phyloP scores from a whole-genome alignment of 2,329 filamentous ascomycete species.

The Mollisia scopiformis region DNA sequence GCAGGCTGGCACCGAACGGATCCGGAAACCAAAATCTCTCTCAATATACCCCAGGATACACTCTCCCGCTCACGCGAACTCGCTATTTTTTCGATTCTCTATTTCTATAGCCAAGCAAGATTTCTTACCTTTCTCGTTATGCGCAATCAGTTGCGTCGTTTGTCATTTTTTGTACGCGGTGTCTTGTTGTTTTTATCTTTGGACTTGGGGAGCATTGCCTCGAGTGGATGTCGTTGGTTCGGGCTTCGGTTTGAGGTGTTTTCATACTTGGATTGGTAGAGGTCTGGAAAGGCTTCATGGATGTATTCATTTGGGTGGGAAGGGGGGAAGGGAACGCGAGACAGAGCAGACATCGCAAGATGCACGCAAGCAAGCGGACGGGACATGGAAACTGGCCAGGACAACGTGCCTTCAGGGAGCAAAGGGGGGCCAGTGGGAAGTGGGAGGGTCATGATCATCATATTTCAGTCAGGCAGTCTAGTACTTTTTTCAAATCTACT shows the following conservation, averaged over 20 bases:
- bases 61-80: constrained; percentile 36
- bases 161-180: too few species aligned
- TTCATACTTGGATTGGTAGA: constrained; percentile 3
- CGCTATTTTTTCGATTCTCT: constrained; percentile 14
- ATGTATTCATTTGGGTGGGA: constrained; percentile 1
- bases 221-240: constrained; percentile 4
- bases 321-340: too few species aligned
- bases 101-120: constrained; percentile 9
- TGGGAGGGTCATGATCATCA: constrained; percentile 17
- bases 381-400: constrained; percentile 5
- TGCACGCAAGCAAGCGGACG: background rate
- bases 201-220: constrained; percentile 3
- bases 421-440: constrained; percentile 8
- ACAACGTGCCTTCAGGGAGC: constrained; percentile 7
- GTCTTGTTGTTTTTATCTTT: constrained; percentile 1
- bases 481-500: constrained; percentile 24
- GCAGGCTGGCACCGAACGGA: constrained; percentile 26
- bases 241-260: constrained; percentile 5
- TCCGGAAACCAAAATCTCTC: constrained; percentile 32
- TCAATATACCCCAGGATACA: constrained; percentile 34
- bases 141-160: too few species aligned
- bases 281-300: constrained; percentile 1
- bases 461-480: constrained; percentile 21
- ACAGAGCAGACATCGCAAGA: constrained; percentile 8
- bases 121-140: constrained; percentile 5